phyloP scores from a whole-genome alignment of 331 rosid genomes.

The Quercus tomentella region DNA sequence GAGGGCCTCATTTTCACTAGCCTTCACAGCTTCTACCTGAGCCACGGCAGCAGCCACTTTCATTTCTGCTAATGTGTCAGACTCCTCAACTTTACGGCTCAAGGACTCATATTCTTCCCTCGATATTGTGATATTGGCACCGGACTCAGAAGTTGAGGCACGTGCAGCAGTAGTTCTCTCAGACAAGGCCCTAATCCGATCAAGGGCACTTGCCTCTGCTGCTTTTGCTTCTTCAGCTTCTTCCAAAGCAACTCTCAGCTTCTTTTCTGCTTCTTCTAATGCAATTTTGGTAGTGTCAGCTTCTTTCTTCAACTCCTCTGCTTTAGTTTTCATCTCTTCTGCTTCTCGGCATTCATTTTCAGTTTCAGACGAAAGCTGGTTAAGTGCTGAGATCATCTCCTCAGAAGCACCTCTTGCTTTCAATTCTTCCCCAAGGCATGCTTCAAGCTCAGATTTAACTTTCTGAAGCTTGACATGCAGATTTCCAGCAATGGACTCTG shows the following conservation, averaged over 20 bases:
- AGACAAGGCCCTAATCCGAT: slow-evolving; percentile 65
- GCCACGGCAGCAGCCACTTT: slow-evolving; percentile 96
- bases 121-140: slow-evolving; percentile 69
- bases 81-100: slow-evolving; percentile 85
- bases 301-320: slow-evolving; percentile 68
- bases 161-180: slow-evolving; percentile 89
- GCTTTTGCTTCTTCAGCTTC: slow-evolving; percentile 88
- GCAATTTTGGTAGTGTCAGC: slow-evolving; percentile 58
- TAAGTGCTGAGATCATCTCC: slow-evolving; percentile 72
- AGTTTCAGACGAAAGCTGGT: slow-evolving; percentile 65
- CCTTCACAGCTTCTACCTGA: slow-evolving; percentile 96
- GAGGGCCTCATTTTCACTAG: slow-evolving; percentile 83
- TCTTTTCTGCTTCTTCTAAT: slow-evolving; percentile 69
- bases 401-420: slow-evolving; percentile 74
- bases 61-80: slow-evolving; percentile 82
- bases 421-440: slow-evolving; percentile 66
- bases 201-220: slow-evolving; percentile 74
- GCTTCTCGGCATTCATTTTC: slow-evolving; percentile 64
- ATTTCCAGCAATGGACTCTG: slow-evolving; percentile 85
- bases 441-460: slow-evolving; percentile 76
- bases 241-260: slow-evolving; percentile 60
- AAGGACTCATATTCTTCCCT: slow-evolving; percentile 79
- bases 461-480: slow-evolving; percentile 79
- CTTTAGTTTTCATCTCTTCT: slow-evolving; percentile 73
- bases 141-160: slow-evolving; percentile 86